Evolutionary conservation across 192 early-diverging fungal genomes (phyloP), one percentile per base, ranked within the genome.

Genomic region (Chytriomyces confervae): DNA sequence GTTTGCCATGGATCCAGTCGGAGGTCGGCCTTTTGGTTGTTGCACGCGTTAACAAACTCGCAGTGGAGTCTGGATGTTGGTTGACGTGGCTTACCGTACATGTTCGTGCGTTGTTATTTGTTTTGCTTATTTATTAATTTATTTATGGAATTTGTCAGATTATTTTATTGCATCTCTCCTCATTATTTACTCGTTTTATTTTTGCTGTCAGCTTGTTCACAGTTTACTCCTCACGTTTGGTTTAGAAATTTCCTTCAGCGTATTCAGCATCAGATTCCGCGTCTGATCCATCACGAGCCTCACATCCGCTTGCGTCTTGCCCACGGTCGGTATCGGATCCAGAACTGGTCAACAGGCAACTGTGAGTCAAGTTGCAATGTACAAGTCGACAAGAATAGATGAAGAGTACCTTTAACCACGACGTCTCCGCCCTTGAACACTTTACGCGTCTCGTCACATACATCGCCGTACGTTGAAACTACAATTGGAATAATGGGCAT

Each of bases 401-500:
- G 11, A 20, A 13, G 20, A 29, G 43, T 79, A 89, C 88, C 87
- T 78, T 86, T 86, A 24, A 91, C 20, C 1, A 20, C 20, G 3
- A 81, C 61, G 10, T n/a, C 63, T 16, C 80, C 75, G 2, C 60
- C 20, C 20, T 84, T 77, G 66, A 81, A 84, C 4, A 72, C 45
- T 45, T 20, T 27, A 16, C 61, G 66, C 50, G 61, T 76, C 51
- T 75, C 71, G 64, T 81, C n/a, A 72, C 79, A 84, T 48, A 24
- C 57, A 23, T 79, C 77, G 43, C 66, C 23, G 69, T 87, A 89
- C 64, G 91, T 92, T 27, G 91, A 89, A 51, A 93, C 85, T 7
- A 95, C 93, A 61, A 96, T 83, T 16, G 95, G 95, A 27, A 95
- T 88, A 75, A 96, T 91, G 29, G 95, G 96, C 0, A 93, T 88